A percentile compares a stretch with the other conserved stretches of the same genome.
Evolutionary conservation across 192 early-diverging fungal species (phyloP).

Genomic region (Coemansia pectinata): DNA sequence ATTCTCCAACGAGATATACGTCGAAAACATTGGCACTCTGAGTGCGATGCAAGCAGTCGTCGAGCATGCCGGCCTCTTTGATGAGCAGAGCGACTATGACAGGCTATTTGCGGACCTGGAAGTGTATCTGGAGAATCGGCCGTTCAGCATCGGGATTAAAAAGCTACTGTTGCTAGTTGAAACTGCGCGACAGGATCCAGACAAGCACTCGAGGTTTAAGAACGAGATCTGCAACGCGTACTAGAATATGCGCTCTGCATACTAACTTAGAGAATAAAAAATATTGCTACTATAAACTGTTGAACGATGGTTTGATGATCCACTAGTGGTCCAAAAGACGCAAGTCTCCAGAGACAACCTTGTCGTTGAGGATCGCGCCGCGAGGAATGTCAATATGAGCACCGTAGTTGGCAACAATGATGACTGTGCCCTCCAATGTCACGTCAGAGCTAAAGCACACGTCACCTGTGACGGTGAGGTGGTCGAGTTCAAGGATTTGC

Average conservation of each 20-base stretch:
- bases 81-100: conserved; percentile 60
- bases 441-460: conserved; percentile 96
- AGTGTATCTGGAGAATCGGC: conserved; percentile 56
- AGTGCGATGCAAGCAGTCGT: conserved; percentile 67
- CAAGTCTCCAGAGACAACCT: conserved; percentile 96
- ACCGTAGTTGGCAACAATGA: conserved; percentile 99
- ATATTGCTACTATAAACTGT: background rate
- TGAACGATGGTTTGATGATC: background rate
- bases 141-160: conserved; percentile 85
- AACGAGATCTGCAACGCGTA: conserved; percentile 30
- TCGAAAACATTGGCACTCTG: conserved; percentile 75
- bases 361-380: conserved; percentile 93
- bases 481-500: conserved; percentile 96
- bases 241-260: conserved; percentile 2
- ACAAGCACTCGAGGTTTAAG: conserved; percentile 33
- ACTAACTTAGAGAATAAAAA: background rate
- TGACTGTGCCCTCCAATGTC: conserved; percentile 90
- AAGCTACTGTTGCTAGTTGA: conserved; percentile 88
- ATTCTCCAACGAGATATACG: conserved; percentile 84
- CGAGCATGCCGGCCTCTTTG: conserved; percentile 67
- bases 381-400: conserved; percentile 96
- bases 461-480: conserved; percentile 97
- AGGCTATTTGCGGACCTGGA: conserved; percentile 58
- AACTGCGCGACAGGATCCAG: conserved; percentile 84
- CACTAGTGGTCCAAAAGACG: conserved; percentile 78